Percentiles rank a stretch among this genome's conserved stretches.
phyloP scores from a whole-genome alignment of 306 rosid species.

The Vigna hirtella region DNA sequence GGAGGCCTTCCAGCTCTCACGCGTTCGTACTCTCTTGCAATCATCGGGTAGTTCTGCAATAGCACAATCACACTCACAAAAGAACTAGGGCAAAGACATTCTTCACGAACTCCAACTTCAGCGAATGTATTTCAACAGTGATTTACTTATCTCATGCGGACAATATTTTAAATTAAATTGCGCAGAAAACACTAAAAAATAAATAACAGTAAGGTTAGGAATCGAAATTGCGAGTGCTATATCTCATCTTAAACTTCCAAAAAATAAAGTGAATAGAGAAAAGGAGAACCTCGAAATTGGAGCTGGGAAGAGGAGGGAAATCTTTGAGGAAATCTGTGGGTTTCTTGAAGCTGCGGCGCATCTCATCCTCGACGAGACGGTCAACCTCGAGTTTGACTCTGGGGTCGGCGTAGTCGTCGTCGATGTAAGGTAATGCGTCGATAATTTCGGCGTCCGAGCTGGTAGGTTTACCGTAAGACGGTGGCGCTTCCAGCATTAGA shows the following conservation, averaged over 20 bases:
- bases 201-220: background rate
- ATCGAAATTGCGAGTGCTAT: background rate
- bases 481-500: constrained; percentile 85
- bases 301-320: constrained; percentile 80
- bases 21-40: constrained; percentile 92
- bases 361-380: constrained; percentile 87
- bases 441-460: constrained; percentile 67
- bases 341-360: constrained; percentile 86
- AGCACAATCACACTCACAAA: constrained; percentile 12
- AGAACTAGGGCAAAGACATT: background rate
- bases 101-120: constrained; percentile 12
- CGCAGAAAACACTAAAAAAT: background rate
- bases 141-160: background rate
- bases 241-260: background rate
- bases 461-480: constrained; percentile 57
- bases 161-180: too few relatives aligned
- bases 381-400: constrained; percentile 84
- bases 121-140: background rate
- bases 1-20: constrained; percentile 95
- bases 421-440: constrained; percentile 95
- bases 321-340: constrained; percentile 94
- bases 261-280: background rate
- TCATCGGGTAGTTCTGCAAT: constrained; percentile 80
- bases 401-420: constrained; percentile 79
- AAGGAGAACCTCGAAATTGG: constrained; percentile 62